These are phyloP conservation scores for Neofusicoccum laricinum DNA, from an alignment of 2,329 filamentous ascomycete species.

Conservation along the genomic window DNA sequence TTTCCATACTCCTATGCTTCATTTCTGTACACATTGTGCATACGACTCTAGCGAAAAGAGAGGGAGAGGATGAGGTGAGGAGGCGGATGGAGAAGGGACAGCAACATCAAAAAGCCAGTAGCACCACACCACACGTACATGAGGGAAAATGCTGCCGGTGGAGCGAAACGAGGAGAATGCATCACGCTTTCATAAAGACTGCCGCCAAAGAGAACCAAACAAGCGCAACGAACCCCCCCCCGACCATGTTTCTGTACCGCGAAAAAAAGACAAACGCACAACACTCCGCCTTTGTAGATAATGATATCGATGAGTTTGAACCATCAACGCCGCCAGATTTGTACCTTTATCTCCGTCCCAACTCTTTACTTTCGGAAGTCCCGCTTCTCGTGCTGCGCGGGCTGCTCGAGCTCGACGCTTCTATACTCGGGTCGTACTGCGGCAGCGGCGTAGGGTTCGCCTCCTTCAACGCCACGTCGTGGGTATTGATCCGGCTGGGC, in stretches of 20 bases:
- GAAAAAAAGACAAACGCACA: not conserved
- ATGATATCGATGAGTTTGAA: not conserved
- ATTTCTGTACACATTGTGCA: not conserved
- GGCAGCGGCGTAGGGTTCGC: constrained; percentile 34
- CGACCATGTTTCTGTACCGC: not conserved
- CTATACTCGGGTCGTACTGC: constrained; percentile 40
- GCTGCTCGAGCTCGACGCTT: constrained; percentile 29
- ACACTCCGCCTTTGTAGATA: not conserved
- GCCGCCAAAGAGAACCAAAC: not conserved
- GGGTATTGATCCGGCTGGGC: not conserved
- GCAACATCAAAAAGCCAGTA: too few species aligned
- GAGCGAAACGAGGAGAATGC: not conserved
- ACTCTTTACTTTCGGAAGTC: not conserved
- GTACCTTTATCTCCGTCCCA: not conserved
- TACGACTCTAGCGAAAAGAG: not conserved
- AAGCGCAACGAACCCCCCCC: not conserved
- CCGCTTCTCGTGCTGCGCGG: constrained; percentile 22
- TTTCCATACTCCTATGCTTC: not conserved
- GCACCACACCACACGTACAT: too few species aligned
- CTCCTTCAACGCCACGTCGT: constrained; percentile 28
- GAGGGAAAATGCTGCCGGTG: not conserved
- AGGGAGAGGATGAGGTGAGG: too few species aligned
- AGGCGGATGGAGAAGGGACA: too few species aligned
- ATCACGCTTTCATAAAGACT: not conserved
- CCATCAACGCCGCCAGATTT: not conserved